Percentiles rank a stretch among this genome's conserved stretches.
phyloP scores from a whole-genome alignment of 208 protist species.

The Wallacemonas sp. region DNA sequence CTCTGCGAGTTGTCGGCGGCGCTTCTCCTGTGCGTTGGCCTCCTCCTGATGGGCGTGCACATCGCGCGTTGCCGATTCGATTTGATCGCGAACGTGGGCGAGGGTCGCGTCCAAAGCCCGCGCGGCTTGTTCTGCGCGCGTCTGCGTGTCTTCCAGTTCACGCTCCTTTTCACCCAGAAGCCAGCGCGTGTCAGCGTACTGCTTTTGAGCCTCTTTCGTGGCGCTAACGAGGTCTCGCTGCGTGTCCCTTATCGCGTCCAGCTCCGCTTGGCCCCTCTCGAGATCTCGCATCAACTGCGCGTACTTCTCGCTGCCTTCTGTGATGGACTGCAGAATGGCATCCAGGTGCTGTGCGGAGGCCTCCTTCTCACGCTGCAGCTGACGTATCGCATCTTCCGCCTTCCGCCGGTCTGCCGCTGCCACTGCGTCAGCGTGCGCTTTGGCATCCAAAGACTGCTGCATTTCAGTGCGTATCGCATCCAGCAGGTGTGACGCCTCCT shows the following conservation, averaged over 20 bases:
- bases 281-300: background rate
- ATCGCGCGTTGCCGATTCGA: no score
- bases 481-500: background rate
- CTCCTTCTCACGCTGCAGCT: background rate
- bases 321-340: background rate
- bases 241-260: background rate
- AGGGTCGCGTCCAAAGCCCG: background rate
- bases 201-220: background rate
- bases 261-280: background rate
- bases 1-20: background rate
- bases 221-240: background rate
- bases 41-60: background rate
- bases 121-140: background rate
- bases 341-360: conserved; percentile 3
- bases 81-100: no score
- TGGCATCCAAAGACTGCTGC: background rate
- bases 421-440: background rate
- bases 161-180: conserved; percentile 4
- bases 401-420: background rate
- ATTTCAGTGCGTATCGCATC: background rate
- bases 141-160: background rate
- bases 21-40: background rate
- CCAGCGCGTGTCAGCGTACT: conserved; percentile 6
- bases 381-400: background rate
- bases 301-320: conserved; percentile 3